A percentile compares a stretch with the other conserved stretches of the same genome.
phyloP scores from a whole-genome alignment of 2,329 filamentous ascomycete genomes.

The Arthrinium puccinioides region DNA sequence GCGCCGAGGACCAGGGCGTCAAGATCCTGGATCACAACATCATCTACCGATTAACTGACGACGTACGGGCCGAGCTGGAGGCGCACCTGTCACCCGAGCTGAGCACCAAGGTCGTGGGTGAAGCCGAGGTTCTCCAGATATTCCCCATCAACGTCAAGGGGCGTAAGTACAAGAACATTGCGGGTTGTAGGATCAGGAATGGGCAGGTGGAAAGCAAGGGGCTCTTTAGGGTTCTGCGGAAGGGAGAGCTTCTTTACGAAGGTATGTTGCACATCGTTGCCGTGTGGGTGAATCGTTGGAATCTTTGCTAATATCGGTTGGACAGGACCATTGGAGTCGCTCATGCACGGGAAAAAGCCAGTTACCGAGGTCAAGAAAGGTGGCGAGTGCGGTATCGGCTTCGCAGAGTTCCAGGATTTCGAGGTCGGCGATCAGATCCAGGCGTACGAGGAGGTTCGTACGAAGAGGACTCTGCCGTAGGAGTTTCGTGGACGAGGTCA shows the following conservation, averaged over 20 bases:
- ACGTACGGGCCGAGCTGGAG: slow-evolving; percentile 61
- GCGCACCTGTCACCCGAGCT: slow-evolving; percentile 62
- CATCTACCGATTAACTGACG: slow-evolving; percentile 74
- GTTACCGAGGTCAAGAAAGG: slow-evolving; percentile 85
- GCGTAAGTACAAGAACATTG: slow-evolving; percentile 64
- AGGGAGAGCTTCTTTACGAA: slow-evolving; percentile 66
- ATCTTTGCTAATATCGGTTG: not conserved
- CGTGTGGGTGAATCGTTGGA: not conserved
- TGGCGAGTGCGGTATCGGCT: slow-evolving; percentile 85
- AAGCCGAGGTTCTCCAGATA: slow-evolving; percentile 76
- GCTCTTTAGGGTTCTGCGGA: slow-evolving; percentile 65
- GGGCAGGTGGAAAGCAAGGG: slow-evolving; percentile 59
- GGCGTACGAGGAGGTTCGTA: slow-evolving; percentile 70
- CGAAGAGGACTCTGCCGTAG: slow-evolving; percentile 62
- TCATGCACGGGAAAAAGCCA: slow-evolving; percentile 92
- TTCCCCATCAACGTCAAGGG: slow-evolving; percentile 80
- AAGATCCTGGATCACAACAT: slow-evolving; percentile 77
- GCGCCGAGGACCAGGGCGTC: slow-evolving; percentile 67
- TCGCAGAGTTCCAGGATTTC: slow-evolving; percentile 74
- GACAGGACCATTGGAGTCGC: slow-evolving; percentile 68
- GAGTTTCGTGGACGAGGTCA: no score
- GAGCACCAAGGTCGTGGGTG: slow-evolving; percentile 67
- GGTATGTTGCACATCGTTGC: slow-evolving; percentile 56
- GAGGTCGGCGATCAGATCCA: slow-evolving; percentile 79
- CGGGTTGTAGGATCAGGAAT: slow-evolving; percentile 82